Conservation (phyloP, 441 rosid genomes). For the Corymbia citriodora region DNA sequence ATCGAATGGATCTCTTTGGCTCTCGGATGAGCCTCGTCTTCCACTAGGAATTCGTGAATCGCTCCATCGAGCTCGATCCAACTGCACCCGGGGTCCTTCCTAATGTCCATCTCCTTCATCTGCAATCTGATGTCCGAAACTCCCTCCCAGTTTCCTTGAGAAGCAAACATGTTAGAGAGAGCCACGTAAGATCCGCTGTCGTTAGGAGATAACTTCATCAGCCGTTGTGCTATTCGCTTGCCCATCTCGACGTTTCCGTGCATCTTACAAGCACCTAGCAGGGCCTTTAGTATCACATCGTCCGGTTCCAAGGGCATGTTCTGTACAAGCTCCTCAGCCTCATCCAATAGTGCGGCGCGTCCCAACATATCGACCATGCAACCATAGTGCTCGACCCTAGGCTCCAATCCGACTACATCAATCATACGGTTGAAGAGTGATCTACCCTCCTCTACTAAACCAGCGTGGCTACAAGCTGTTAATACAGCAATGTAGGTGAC, state of each 20-base stretch:
- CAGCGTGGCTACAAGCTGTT: slow-evolving; percentile 42
- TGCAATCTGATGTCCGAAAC: slow-evolving; percentile 47
- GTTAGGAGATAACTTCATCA: slow-evolving; percentile 44
- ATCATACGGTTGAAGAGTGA: slow-evolving; percentile 31
- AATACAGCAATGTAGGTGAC: slow-evolving; percentile 35
- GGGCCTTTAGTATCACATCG: slow-evolving; percentile 47
- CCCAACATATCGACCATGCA: slow-evolving; percentile 49
- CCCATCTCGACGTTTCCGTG: slow-evolving; percentile 48
- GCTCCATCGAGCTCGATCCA: slow-evolving; percentile 56
- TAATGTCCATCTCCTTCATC: slow-evolving; percentile 57
- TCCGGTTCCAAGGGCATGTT: slow-evolving; percentile 41
- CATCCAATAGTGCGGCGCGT: slow-evolving; percentile 29
- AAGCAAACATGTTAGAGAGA: slow-evolving; percentile 57
- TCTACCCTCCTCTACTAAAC: slow-evolving; percentile 33
- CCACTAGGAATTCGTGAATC: slow-evolving; percentile 54
- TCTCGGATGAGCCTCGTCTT: slow-evolving; percentile 51
- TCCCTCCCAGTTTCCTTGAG: slow-evolving; percentile 45
- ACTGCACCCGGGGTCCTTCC: slow-evolving; percentile 70
- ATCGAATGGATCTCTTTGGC: slow-evolving; percentile 35
- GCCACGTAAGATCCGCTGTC: slow-evolving; percentile 62
- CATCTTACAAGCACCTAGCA: slow-evolving; percentile 49
- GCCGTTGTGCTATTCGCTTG: slow-evolving; percentile 29
- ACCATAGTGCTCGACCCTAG: slow-evolving; percentile 42
- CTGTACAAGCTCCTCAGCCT: slow-evolving; percentile 39
- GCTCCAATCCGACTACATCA: slow-evolving; percentile 28